phyloP scores from a whole-genome alignment of 768 basidiomycete species.

The Termitomyces titanicus region DNA sequence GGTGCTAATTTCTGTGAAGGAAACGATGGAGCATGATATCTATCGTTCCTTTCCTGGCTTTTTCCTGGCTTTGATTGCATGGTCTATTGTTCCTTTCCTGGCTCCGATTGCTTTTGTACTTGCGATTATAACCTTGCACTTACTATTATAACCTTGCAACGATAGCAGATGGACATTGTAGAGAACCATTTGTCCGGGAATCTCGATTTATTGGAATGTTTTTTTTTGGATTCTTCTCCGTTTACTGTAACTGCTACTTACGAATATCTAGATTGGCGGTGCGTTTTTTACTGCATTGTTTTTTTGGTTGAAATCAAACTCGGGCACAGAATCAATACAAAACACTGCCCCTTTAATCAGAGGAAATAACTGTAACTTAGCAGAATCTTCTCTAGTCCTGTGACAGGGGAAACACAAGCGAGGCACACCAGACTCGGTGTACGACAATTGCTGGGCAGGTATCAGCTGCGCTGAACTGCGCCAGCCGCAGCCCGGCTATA shows the following conservation, averaged over 20 bases:
- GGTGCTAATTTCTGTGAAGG: slow-evolving; percentile 5
- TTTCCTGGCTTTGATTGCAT: not conserved
- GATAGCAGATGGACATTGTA: not conserved
- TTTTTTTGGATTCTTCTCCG: not conserved
- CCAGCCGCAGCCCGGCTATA: not conserved
- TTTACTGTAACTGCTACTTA: not conserved
- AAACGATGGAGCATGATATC: slow-evolving; percentile 13
- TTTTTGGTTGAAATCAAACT: not conserved
- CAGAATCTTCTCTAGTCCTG: not conserved
- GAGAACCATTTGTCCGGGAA: not conserved
- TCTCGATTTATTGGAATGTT: not conserved
- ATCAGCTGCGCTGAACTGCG: not conserved
- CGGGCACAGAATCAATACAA: not conserved
- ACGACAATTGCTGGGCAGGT: not conserved
- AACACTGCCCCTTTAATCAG: not conserved
- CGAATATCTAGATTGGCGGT: slow-evolving; percentile 1
- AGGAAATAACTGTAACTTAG: too few species aligned
- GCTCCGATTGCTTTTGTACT: not conserved
- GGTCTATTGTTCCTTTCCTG: not conserved
- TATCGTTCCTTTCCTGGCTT: not conserved
- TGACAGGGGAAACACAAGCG: not conserved
- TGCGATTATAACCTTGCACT: not conserved
- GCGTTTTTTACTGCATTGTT: not conserved
- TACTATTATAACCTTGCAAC: not conserved
- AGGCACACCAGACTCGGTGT: not conserved